Evolutionary conservation across 164 flowering plant genomes (phyloP).

Genomic region (Stephania cephalantha): DNA sequence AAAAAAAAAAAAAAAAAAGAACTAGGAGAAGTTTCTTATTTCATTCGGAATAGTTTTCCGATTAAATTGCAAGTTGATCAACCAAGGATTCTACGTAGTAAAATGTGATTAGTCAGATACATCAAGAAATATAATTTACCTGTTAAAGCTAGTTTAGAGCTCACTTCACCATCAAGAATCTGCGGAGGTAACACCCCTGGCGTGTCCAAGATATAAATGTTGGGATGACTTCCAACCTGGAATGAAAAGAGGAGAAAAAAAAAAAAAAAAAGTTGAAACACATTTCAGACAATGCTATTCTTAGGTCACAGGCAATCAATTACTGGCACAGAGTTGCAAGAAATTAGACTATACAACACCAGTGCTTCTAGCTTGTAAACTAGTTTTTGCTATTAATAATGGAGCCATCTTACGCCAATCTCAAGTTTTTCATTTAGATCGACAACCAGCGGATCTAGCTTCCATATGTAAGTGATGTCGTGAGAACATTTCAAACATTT

Average conservation of each 20-base stretch:
- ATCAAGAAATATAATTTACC: slow-evolving; percentile 31
- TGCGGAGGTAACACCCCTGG: slow-evolving; percentile 68
- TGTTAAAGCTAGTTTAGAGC: slow-evolving; percentile 74
- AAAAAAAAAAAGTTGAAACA: neutral
- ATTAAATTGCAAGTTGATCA: neutral
- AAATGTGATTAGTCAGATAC: neutral
- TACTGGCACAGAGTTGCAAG: neutral
- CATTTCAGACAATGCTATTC: neutral
- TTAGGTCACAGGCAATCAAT: neutral
- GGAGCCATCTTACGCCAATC: neutral
- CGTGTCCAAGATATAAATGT: slow-evolving; percentile 73
- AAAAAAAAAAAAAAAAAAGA: too few species aligned
- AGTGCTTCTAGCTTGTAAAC: neutral
- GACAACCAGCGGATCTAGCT: too few species aligned
- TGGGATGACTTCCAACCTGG: slow-evolving; percentile 91
- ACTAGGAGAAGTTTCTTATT: neutral
- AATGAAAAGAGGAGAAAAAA: slow-evolving; percentile 3
- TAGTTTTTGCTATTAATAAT: too few species aligned
- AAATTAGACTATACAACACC: neutral
- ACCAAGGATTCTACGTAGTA: neutral
- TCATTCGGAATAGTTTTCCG: neutral
- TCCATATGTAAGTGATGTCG: too few species aligned
- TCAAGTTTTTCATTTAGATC: too few species aligned
- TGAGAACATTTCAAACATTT: too few species aligned
- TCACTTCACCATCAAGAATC: slow-evolving; percentile 43